Evolutionary conservation across 2,329 filamentous ascomycete species (phyloP).

Genomic region (Fusarium armeniacum): DNA sequence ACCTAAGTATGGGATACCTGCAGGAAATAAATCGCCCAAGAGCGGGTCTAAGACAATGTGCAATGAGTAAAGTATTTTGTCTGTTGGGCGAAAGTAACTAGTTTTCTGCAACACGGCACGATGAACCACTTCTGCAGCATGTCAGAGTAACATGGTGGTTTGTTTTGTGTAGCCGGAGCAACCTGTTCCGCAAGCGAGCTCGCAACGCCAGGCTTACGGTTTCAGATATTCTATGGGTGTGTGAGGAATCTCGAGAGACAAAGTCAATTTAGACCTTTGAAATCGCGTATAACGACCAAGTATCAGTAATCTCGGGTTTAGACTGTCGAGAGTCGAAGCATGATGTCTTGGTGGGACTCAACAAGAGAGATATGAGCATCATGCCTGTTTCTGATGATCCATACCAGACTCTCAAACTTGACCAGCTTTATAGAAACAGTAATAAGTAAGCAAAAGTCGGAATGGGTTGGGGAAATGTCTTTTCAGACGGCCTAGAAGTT

Average conservation of each 20-base stretch:
- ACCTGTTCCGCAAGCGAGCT: background rate
- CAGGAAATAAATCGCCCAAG: background rate
- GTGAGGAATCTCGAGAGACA: background rate
- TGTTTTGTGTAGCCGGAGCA: background rate
- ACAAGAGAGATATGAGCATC: background rate
- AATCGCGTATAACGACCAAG: too few species aligned
- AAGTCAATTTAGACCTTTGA: too few species aligned
- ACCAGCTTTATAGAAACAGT: background rate
- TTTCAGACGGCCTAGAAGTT: too few species aligned
- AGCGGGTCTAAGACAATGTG: background rate
- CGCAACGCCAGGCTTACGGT: background rate
- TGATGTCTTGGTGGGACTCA: background rate
- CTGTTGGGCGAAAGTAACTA: background rate
- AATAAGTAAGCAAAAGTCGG: background rate
- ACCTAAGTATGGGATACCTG: background rate
- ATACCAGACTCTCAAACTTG: too few species aligned
- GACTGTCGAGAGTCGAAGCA: background rate
- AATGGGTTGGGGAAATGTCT: too few species aligned
- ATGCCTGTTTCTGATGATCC: too few species aligned
- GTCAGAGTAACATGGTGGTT: slow-evolving; percentile 4
- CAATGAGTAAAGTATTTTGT: background rate
- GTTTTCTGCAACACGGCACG: background rate
- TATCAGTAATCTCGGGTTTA: too few species aligned
- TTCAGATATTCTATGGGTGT: background rate
- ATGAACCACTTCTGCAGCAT: background rate